Percentiles rank a stretch among this genome's conserved stretches.
Evolutionary conservation across 495 filamentous ascomycete genomes (phyloP).

Genomic region (Penicillium pulvis): DNA sequence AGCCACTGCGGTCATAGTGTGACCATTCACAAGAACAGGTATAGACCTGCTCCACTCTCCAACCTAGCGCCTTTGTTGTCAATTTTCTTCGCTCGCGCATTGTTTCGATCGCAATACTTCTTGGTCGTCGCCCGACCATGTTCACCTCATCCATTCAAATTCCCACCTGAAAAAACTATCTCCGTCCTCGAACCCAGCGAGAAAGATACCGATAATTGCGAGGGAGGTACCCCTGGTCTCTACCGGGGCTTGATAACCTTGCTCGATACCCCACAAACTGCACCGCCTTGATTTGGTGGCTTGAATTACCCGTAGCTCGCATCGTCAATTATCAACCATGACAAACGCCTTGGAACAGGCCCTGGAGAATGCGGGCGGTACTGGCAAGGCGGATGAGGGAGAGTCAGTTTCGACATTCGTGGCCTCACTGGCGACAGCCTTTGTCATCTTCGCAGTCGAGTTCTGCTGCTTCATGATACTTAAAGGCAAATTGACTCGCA

Average conservation of each 20-base stretch:
- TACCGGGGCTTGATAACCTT: background rate
- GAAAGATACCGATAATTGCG: background rate
- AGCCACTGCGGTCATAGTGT: conserved; percentile 33
- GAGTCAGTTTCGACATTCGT: conserved; percentile 62
- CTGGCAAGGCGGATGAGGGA: conserved; percentile 49
- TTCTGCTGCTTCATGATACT: conserved; percentile 75
- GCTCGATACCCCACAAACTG: conserved; percentile 1
- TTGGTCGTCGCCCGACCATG: conserved; percentile 2
- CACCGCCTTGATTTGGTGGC: background rate
- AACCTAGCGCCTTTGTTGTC: conserved; percentile 22
- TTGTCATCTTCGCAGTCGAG: conserved; percentile 77
- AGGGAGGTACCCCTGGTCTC: background rate
- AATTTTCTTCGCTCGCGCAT: conserved; percentile 15
- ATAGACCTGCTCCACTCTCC: conserved; percentile 15
- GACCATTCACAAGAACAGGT: conserved; percentile 7
- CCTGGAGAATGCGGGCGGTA: conserved; percentile 41
- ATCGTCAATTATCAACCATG: conserved; percentile 19
- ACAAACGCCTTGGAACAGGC: conserved; percentile 36
- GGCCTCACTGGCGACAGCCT: conserved; percentile 70
- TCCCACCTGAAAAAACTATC: background rate
- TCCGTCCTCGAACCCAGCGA: background rate
- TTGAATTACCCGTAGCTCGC: background rate
- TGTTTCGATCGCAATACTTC: conserved; percentile 3
- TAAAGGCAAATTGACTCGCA: conserved; percentile 74
- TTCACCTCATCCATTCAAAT: conserved; percentile 7